These are phyloP conservation scores for Tubosaeta sp. DNA, from an alignment of 768 basidiomycete genomes.

Conservation along the genomic window DNA sequence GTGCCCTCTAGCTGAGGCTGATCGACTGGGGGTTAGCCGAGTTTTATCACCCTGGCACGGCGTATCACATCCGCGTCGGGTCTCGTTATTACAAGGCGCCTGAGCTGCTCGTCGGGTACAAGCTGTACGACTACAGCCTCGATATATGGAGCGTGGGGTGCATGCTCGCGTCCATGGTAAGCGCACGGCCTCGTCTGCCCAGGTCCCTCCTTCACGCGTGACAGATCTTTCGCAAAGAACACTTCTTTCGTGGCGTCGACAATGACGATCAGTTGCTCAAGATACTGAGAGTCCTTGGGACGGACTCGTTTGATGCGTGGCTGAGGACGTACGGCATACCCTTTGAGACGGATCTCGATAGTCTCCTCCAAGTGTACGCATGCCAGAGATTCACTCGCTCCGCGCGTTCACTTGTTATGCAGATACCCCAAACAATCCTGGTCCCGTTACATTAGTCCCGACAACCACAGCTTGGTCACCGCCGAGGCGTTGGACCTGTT, in stretches of 20 bases:
- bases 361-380: conserved; percentile 44
- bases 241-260: conserved; percentile 71
- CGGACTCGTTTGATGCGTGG: conserved; percentile 60
- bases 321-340: conserved; percentile 60
- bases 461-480: conserved; percentile 56
- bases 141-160: conserved; percentile 75
- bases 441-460: conserved; percentile 54
- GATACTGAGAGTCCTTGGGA: conserved; percentile 65
- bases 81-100: conserved; percentile 73
- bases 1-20: conserved; percentile 41
- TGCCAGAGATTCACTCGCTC: neutral
- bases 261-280: conserved; percentile 72
- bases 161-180: conserved; percentile 71
- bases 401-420: neutral
- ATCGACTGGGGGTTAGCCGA: conserved; percentile 80
- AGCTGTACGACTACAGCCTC: conserved; percentile 66
- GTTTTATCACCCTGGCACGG: conserved; percentile 66
- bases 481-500: conserved; percentile 63
- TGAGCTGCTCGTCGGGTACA: conserved; percentile 67
- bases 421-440: conserved; percentile 65
- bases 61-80: conserved; percentile 71
- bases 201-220: neutral
- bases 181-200: conserved; percentile 13
- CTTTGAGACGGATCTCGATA: conserved; percentile 58
- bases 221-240: conserved; percentile 70